phyloP scores from a whole-genome alignment of 306 rosid species.

The Sicyos edulis region DNA sequence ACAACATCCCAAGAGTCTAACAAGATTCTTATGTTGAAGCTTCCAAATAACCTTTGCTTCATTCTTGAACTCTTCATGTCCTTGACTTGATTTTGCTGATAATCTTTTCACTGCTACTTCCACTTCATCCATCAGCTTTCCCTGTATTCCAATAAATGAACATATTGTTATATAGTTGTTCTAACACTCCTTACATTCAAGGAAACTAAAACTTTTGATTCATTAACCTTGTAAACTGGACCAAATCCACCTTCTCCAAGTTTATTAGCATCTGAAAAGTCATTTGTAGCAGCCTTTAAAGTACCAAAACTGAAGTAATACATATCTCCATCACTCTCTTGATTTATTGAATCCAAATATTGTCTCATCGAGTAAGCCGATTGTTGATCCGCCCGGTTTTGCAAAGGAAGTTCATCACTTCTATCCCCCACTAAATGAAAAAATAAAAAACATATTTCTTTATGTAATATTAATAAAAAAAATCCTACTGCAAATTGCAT shows the following conservation, averaged over 20 bases:
- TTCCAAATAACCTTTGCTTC: slow-evolving; percentile 42
- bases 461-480: not conserved
- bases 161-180: not conserved
- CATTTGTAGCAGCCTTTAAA: slow-evolving; percentile 31
- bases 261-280: slow-evolving; percentile 41
- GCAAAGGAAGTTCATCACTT: slow-evolving; percentile 13
- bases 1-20: slow-evolving; percentile 44
- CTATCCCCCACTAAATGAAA: slow-evolving; percentile 11
- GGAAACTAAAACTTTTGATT: not conserved
- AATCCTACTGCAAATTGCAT: not conserved
- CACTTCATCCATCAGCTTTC: slow-evolving; percentile 25
- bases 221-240: slow-evolving; percentile 42
- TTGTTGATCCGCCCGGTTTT: not conserved
- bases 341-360: slow-evolving; percentile 6
- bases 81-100: slow-evolving; percentile 36
- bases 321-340: slow-evolving; percentile 13
- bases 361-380: not conserved
- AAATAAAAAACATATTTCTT: not conserved
- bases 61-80: slow-evolving; percentile 43
- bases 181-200: not conserved
- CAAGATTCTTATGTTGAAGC: slow-evolving; percentile 50
- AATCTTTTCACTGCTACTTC: slow-evolving; percentile 44
- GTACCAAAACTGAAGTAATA: slow-evolving; percentile 28
- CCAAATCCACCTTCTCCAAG: slow-evolving; percentile 69
- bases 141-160: slow-evolving; percentile 22